These are phyloP conservation scores for Xerocomellus amylosporus DNA, from an alignment of 768 basidiomycete species.

Conservation along the genomic window DNA sequence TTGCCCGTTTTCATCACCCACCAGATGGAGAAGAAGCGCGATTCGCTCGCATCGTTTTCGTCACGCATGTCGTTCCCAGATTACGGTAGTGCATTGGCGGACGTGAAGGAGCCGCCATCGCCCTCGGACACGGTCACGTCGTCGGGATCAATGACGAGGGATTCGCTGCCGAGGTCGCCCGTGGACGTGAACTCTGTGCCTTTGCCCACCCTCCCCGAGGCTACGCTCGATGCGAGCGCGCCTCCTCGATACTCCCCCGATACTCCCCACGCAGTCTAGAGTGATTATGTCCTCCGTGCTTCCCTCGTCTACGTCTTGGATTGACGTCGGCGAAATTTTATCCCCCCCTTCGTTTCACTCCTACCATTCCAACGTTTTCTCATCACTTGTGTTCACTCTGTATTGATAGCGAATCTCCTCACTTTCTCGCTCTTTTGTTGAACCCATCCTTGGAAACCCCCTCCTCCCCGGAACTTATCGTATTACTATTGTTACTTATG, in stretches of 20 bases:
- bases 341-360: no score
- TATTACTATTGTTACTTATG: conserved; percentile 22
- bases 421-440: not conserved
- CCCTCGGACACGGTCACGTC: conserved; percentile 15
- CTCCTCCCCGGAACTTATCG: not conserved
- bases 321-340: no score
- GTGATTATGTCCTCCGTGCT: not conserved
- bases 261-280: not conserved
- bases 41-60: conserved; percentile 48
- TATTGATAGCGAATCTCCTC: conserved; percentile 26
- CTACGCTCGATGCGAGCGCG: conserved; percentile 8
- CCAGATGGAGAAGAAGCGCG: conserved; percentile 44
- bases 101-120: conserved; percentile 23
- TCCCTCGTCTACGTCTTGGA: not conserved
- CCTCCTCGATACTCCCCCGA: conserved; percentile 23
- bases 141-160: conserved; percentile 19
- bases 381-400: not conserved
- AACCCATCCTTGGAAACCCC: conserved; percentile 17
- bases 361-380: not conserved
- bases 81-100: conserved; percentile 35
- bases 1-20: conserved; percentile 41
- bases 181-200: conserved; percentile 12
- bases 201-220: conserved; percentile 21
- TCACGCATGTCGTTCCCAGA: conserved; percentile 43
- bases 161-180: conserved; percentile 25